Evolutionary conservation across 164 flowering plant genomes (phyloP).

Genomic region (Hamamelis virginiana): DNA sequence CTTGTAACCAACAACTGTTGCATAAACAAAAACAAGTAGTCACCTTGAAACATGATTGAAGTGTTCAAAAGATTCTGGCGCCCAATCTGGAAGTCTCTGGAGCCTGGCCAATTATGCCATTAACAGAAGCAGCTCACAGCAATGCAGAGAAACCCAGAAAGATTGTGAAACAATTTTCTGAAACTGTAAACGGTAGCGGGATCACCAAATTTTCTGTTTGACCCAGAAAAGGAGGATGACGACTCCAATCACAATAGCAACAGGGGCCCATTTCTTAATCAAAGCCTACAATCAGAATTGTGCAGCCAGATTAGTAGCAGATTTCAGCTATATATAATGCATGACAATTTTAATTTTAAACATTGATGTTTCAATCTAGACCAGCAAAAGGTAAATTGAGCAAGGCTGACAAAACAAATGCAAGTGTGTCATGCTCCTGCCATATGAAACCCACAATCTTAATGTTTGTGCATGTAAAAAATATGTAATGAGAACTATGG

Average conservation of each 20-base stretch:
- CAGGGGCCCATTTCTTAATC: slow-evolving; percentile 84
- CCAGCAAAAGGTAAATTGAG: background rate
- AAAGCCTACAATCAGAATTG: slow-evolving; percentile 44
- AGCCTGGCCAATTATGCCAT: background rate
- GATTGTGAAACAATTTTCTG: background rate
- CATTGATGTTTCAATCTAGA: background rate
- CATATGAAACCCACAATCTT: too few relatives aligned
- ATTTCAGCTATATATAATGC: background rate
- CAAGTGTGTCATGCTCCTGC: background rate
- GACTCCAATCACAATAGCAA: slow-evolving; percentile 74
- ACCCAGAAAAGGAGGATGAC: slow-evolving; percentile 74
- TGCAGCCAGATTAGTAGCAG: background rate
- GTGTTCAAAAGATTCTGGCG: background rate
- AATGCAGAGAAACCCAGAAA: background rate
- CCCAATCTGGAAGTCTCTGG: background rate
- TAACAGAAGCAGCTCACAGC: background rate
- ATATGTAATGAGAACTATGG: background rate
- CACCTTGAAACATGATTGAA: background rate
- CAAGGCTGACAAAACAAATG: background rate
- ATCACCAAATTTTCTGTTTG: slow-evolving; percentile 59
- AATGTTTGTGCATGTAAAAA: too few relatives aligned
- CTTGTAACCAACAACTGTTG: background rate
- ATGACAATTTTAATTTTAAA: background rate
- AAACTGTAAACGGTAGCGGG: background rate
- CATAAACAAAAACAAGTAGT: background rate